Base-by-base conservation (phyloP, 208 protist genomes). In the Zelonia costaricensis region DNA sequence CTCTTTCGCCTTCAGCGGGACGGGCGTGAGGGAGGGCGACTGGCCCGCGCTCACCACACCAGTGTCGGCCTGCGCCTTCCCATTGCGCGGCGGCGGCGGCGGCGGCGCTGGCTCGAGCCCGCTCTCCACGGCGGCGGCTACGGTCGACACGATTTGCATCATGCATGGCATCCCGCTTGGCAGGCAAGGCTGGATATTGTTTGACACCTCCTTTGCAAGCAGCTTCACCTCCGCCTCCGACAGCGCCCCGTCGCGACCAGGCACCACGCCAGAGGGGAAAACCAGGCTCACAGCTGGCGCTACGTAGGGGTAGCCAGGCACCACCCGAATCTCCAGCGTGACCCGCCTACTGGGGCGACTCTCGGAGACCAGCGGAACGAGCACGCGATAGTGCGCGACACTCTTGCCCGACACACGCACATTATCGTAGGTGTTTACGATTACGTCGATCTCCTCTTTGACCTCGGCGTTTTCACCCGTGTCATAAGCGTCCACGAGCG, bases 121-220 rank as follows among this genome's bases (percentile, higher is more conserved):
- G 28, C 44, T 62, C 38, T 74, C 69, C 18, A 89, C 68, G 25
- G 83, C 63, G 33, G 63, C 44, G 36, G 74, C 61, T 20, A 89
- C 83, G 7, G 74, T 82, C 18, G 77, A 79, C 20, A 89, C 65
- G 35, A 92, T 90, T 49, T 82, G 78, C 84, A 92, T 86, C 57
- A 90, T 77, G 48, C 76, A 91, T 3, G 82, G 81, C 49, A 76
- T 69, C 6, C 82, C 84, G 25, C 42, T 76, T 2, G 69, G 52
- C 28, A 84, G 55, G 48, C 75, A 93, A 1, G 81, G 76, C 54
- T 80, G 76, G 30, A 91, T 83, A 49, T 57, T 74, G 27, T 86
- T 78, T 18, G 25, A 53, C 2, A 94, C 54, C 15, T 88, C 75
- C 35, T 61, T 74, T 12, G 78, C 63, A 36, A 94, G 65, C 33